Evolutionary conservation across 257 asterid species (phyloP).

Genomic region (Capsicum chinense): DNA sequence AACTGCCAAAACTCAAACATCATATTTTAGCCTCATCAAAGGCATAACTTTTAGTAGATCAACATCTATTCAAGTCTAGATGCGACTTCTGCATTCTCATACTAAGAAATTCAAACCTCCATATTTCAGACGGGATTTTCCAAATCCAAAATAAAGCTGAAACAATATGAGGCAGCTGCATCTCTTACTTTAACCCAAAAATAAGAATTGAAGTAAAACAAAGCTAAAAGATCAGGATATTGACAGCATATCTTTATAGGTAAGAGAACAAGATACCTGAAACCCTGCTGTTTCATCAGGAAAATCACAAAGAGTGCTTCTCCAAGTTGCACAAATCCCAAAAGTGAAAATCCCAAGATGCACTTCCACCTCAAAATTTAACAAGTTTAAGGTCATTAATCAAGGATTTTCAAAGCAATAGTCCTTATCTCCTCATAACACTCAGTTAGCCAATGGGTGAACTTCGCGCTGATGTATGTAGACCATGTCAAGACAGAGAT

Average conservation of each 20-base stretch:
- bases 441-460: not conserved
- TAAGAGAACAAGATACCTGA: slow-evolving; percentile 19
- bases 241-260: slow-evolving; percentile 10
- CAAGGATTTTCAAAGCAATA: slow-evolving; percentile 8
- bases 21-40: too few species aligned
- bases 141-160: slow-evolving; percentile 13
- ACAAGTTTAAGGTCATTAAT: slow-evolving; percentile 8
- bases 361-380: not conserved
- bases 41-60: too few species aligned
- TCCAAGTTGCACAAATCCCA: slow-evolving; percentile 10
- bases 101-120: too few species aligned
- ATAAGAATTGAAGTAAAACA: not conserved
- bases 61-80: too few species aligned
- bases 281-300: slow-evolving; percentile 21
- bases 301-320: slow-evolving; percentile 2
- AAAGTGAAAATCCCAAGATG: slow-evolving; percentile 23
- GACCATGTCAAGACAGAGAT: not conserved
- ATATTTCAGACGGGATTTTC: not conserved
- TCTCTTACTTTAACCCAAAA: slow-evolving; percentile 6
- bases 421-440: slow-evolving; percentile 20
- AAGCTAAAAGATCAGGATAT: not conserved
- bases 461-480: not conserved
- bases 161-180: slow-evolving; percentile 15
- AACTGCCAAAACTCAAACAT: too few species aligned
- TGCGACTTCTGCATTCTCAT: too few species aligned